These are phyloP conservation scores for Cyberlindnera xylosilytica DNA, from an alignment of 805 yeast genomes.

Conservation along the genomic window DNA sequence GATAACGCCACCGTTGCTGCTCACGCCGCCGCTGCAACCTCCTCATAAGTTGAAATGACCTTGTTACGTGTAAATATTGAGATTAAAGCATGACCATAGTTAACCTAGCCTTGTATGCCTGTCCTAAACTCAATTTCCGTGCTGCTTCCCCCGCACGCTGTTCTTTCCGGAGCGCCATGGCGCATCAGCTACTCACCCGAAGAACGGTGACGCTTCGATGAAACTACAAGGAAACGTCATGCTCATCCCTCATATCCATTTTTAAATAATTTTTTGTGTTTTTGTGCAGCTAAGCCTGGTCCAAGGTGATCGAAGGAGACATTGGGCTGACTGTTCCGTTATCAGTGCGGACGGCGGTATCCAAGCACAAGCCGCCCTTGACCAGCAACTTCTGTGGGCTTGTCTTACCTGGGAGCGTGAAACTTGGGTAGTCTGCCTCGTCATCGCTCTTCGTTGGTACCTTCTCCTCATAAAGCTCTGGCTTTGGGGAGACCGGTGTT, in stretches of 20 bases:
- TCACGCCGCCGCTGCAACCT: background rate
- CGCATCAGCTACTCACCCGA: too few species aligned
- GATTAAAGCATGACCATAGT: background rate
- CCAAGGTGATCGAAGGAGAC: constrained; percentile 23
- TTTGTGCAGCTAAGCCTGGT: background rate
- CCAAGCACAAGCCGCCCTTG: constrained; percentile 10
- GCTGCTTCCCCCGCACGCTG: too few species aligned
- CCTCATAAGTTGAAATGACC: background rate
- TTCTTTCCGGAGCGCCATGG: too few species aligned
- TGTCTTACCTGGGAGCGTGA: constrained; percentile 1
- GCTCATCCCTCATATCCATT: too few species aligned
- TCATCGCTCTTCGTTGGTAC: constrained; percentile 17
- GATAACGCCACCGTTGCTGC: constrained; percentile 7
- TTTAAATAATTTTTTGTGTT: too few species aligned
- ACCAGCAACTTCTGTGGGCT: constrained; percentile 8
- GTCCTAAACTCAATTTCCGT: too few species aligned
- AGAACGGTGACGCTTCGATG: too few species aligned
- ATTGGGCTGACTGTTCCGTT: constrained; percentile 14
- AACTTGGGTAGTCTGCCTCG: background rate
- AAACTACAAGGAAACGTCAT: too few species aligned
- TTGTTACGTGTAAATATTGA: background rate
- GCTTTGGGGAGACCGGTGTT: constrained; percentile 21
- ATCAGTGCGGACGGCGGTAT: constrained; percentile 5
- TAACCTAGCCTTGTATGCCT: too few species aligned
- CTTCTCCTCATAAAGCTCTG: constrained; percentile 24